Conservation (phyloP, 2,329 filamentous ascomycete genomes). For the Penicillium sp. region DNA sequence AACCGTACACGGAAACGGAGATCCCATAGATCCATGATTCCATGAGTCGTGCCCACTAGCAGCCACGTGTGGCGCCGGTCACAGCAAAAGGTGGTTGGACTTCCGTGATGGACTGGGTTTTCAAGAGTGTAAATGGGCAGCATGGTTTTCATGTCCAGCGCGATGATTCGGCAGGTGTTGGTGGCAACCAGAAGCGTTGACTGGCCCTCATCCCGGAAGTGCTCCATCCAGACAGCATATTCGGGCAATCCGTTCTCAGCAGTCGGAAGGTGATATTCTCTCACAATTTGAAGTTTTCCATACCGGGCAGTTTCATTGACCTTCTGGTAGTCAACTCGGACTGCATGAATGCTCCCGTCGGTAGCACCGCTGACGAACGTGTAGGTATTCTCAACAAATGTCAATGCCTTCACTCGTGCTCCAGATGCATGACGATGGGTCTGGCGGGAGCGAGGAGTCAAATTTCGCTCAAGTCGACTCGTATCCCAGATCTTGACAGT, state of each 20-base stretch:
- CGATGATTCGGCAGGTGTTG: conserved; percentile 77
- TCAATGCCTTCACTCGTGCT: conserved; percentile 73
- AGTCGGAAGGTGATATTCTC: conserved; percentile 69
- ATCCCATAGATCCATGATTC: conserved; percentile 92
- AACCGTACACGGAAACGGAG: conserved; percentile 87
- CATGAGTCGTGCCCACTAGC: conserved; percentile 85
- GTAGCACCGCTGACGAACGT: conserved; percentile 87
- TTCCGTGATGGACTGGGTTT: conserved; percentile 89
- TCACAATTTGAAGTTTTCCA: conserved; percentile 70
- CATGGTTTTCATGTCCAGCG: conserved; percentile 87
- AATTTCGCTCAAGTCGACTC: conserved; percentile 81
- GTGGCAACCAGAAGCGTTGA: conserved; percentile 87
- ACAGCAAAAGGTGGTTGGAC: conserved; percentile 85
- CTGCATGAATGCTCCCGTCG: conserved; percentile 85
- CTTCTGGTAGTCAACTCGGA: conserved; percentile 71
- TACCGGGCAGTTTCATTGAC: conserved; percentile 65
- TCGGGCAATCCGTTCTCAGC: conserved; percentile 53
- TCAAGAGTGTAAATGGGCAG: conserved; percentile 72
- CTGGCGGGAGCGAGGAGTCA: conserved; percentile 81
- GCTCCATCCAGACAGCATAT: conserved; percentile 84
- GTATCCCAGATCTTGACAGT: conserved; percentile 93
- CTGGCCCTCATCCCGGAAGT: conserved; percentile 76
- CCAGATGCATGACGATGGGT: conserved; percentile 74
- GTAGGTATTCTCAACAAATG: conserved; percentile 91
- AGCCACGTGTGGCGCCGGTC: conserved; percentile 88